Conservation (phyloP, 169 alveolate genomes). For the Ichthyophthirius multifiliis region DNA sequence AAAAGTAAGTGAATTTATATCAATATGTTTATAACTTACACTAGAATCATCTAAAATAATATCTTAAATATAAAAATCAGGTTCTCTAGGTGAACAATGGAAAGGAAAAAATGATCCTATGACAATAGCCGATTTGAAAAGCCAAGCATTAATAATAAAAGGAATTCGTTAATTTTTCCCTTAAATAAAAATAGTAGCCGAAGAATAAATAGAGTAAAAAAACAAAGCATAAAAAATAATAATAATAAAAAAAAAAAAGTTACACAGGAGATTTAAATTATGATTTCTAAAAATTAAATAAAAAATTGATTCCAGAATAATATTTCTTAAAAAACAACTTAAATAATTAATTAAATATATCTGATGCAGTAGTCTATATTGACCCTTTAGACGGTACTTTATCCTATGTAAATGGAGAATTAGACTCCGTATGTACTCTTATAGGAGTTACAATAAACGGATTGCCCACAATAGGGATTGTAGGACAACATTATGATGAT, state of each 20-base stretch:
- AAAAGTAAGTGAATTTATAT: not conserved
- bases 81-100: not conserved
- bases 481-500: slow-evolving; percentile 42
- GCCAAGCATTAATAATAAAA: slow-evolving; percentile 3
- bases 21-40: not conserved
- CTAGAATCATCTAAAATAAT: slow-evolving; percentile 9
- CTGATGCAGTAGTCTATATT: slow-evolving; percentile 52
- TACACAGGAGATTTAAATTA: not conserved
- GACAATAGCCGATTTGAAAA: slow-evolving; percentile 19
- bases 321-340: not conserved
- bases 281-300: not conserved
- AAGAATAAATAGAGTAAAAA: not conserved
- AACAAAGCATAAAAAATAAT: not conserved
- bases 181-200: slow-evolving; percentile 15
- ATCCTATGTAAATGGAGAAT: slow-evolving; percentile 49
- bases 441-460: slow-evolving; percentile 49
- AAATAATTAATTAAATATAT: slow-evolving; percentile 15
- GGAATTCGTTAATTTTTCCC: slow-evolving; percentile 26
- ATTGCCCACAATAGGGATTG: slow-evolving; percentile 38
- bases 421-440: slow-evolving; percentile 50
- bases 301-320: slow-evolving; percentile 3
- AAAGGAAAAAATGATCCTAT: slow-evolving; percentile 14
- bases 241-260: not conserved
- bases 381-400: slow-evolving; percentile 72
- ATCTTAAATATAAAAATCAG: not conserved